phyloP scores from a whole-genome alignment of 2,329 filamentous ascomycete species.

The Hypoxylon sp. region DNA sequence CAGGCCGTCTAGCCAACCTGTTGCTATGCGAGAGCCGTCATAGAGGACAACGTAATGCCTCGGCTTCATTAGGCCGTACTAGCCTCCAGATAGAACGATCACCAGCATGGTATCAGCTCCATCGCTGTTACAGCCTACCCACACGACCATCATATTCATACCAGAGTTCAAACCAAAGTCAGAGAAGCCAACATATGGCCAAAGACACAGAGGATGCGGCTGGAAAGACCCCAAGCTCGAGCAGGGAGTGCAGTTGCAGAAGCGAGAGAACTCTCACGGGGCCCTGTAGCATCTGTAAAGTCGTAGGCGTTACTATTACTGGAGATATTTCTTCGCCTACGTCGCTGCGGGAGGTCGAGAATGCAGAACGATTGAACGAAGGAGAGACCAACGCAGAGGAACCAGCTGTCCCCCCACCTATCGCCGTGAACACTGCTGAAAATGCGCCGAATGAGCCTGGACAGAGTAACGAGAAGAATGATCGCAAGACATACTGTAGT shows the following conservation, averaged over 20 bases:
- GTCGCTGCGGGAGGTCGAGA: constrained; percentile 28
- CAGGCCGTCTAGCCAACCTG: constrained; percentile 23
- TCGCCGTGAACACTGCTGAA: background rate
- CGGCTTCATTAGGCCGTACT: background rate
- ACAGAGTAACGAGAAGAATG: background rate
- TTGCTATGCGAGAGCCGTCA: constrained; percentile 9
- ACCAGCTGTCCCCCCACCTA: background rate
- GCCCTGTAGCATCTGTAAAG: constrained; percentile 7
- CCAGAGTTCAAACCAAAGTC: background rate
- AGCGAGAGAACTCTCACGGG: constrained; percentile 12
- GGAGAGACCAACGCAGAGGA: constrained; percentile 1
- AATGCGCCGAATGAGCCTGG: background rate
- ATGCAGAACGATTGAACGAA: background rate
- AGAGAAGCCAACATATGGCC: background rate
- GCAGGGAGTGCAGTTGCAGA: constrained; percentile 16
- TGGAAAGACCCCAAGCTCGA: background rate
- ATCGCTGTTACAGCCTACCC: background rate
- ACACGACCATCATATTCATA: background rate
- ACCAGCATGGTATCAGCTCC: background rate
- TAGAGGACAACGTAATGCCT: constrained; percentile 19
- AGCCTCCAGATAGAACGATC: background rate
- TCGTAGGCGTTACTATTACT: background rate
- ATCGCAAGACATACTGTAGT: background rate
- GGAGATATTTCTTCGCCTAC: background rate
- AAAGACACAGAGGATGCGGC: background rate